Percentiles rank a stretch among this genome's conserved stretches.
These are phyloP conservation scores for Daldinia caldariorum DNA, from an alignment of 495 filamentous ascomycete genomes.

Conservation along the genomic window DNA sequence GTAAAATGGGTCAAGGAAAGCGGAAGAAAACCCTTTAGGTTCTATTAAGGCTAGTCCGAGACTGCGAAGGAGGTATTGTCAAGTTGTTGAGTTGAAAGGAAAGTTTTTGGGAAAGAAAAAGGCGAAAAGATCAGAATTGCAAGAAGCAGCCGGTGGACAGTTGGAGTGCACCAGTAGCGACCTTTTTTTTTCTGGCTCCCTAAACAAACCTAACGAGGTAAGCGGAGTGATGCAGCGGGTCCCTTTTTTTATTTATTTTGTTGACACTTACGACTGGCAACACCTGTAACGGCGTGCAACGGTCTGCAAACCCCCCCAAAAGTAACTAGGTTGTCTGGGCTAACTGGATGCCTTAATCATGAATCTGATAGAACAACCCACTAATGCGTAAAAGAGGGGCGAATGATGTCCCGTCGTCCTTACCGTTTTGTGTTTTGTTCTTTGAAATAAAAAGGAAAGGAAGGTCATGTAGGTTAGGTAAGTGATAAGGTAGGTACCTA, in stretches of 20 bases:
- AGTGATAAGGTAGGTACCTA: not conserved
- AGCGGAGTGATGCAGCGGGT: conserved; percentile 45
- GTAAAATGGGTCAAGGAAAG: conserved; percentile 15
- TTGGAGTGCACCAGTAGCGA: conserved; percentile 43
- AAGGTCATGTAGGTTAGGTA: not conserved
- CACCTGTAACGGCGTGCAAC: not conserved
- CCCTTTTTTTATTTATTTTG: conserved; percentile 48
- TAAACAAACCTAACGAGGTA: conserved; percentile 43
- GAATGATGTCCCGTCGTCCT: not conserved
- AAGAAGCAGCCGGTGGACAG: conserved; percentile 42
- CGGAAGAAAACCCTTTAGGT: conserved; percentile 7
- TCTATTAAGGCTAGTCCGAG: conserved; percentile 26
- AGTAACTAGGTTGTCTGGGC: not conserved
- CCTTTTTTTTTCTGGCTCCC: conserved; percentile 38
- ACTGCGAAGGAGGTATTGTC: conserved; percentile 33
- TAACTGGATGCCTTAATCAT: not conserved
- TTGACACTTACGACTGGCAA: conserved; percentile 49
- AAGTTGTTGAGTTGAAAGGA: conserved; percentile 36
- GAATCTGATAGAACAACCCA: not conserved
- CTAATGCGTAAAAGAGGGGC: not conserved
- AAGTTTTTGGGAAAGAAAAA: conserved; percentile 30
- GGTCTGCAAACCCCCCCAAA: not conserved
- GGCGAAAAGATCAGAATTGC: conserved; percentile 42
- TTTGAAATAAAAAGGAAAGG: not conserved
- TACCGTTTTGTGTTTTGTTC: not conserved